phyloP scores from a whole-genome alignment of 2,329 filamentous ascomycete genomes.

The Arthroderma uncinatum region DNA sequence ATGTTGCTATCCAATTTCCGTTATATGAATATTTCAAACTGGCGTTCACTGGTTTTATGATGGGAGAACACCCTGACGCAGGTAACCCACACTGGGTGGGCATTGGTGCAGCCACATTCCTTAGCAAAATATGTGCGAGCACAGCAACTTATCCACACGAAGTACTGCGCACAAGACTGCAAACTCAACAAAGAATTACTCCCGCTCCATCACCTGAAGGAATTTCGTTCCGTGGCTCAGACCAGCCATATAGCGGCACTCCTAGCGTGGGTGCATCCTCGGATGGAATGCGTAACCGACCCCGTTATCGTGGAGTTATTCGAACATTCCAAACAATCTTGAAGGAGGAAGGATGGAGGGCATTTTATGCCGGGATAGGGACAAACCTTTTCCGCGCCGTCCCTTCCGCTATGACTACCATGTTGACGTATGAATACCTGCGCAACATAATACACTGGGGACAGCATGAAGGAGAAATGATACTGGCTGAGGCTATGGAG shows the following conservation, averaged over 20 bases:
- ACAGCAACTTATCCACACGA: slow-evolving; percentile 96
- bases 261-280: slow-evolving; percentile 37
- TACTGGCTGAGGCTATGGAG: neutral
- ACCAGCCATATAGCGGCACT: slow-evolving; percentile 37
- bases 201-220: slow-evolving; percentile 39
- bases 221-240: slow-evolving; percentile 37
- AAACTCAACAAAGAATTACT: slow-evolving; percentile 72
- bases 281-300: slow-evolving; percentile 46
- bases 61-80: slow-evolving; percentile 58
- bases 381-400: slow-evolving; percentile 96
- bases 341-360: slow-evolving; percentile 83
- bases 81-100: slow-evolving; percentile 66
- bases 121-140: slow-evolving; percentile 90
- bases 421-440: slow-evolving; percentile 87
- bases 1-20: slow-evolving; percentile 95
- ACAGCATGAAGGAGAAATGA: slow-evolving; percentile 40
- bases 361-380: slow-evolving; percentile 94
- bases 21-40: slow-evolving; percentile 90
- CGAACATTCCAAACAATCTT: slow-evolving; percentile 77
- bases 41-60: slow-evolving; percentile 76
- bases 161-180: slow-evolving; percentile 81
- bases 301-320: slow-evolving; percentile 63
- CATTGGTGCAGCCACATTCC: slow-evolving; percentile 74
- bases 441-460: slow-evolving; percentile 43
- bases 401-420: slow-evolving; percentile 89